Evolutionary conservation across 2,329 filamentous ascomycete genomes (phyloP), one percentile per base, ranked within the genome.

Genomic region (Hymenoscyphus linearis): DNA sequence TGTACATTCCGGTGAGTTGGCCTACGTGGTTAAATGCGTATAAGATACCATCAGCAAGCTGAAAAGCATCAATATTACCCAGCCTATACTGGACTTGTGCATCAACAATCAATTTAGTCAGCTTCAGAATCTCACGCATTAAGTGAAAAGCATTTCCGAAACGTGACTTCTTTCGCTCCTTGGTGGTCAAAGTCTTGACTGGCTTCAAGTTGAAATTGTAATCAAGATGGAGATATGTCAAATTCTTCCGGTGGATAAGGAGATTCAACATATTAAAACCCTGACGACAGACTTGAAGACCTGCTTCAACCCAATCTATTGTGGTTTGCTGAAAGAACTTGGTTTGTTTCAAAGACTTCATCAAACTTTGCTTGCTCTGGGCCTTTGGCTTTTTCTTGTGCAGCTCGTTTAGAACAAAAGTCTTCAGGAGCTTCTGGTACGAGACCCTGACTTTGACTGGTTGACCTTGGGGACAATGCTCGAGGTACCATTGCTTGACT

Each of bases 161-260:
- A 65, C 95, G 89, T 34, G 93, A 98, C 84, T 99, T 99, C 81
- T 99, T 99, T 69, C 95, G 89, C 80, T 99, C 95, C 76, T 99
- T 99, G 35, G 95, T 99, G 0, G 95, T 99, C 68, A 99, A 77
- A 0, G 95, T 99, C 81, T 99, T 99, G 74, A 99, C 95, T 2
- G 95, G 95, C 80, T 99, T 99, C 75, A 99, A 73, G 76, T 99
- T 99, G 81, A 99, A 99, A 77, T 99, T 99, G 80, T 98, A 99
- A 73, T 99, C 95, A 60, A 99, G 86, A 81, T 99, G 96, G 60
- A 99, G 83, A 73, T 99, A 99, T 0, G 95, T 99, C 69, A 99
- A 79, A 75, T 99, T 99, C 82, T 99, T 99, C 71, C 95, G 89
- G 74, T 99, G 95, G 68, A 99, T 99, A 68, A 99, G 80, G 58